Conservation (phyloP, 2,329 filamentous ascomycete genomes). For the Tolypocladium sp. region DNA sequence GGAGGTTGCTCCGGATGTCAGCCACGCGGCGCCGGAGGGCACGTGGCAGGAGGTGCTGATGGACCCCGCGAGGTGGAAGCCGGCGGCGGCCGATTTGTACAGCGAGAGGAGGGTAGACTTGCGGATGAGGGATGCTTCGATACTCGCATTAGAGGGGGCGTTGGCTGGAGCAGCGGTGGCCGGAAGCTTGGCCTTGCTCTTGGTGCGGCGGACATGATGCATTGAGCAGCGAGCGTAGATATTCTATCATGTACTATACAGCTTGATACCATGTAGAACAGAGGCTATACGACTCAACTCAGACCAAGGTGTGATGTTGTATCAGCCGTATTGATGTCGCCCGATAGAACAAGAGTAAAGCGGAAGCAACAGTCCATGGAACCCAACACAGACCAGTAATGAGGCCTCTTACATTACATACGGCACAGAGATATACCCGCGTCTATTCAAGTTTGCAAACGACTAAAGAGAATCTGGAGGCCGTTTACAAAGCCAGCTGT, state of each 20-base stretch:
- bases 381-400: neutral
- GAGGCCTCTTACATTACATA: neutral
- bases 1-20: neutral
- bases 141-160: constrained; percentile 59
- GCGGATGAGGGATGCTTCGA: constrained; percentile 60
- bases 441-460: neutral
- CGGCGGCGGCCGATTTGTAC: constrained; percentile 46
- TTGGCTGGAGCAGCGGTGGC: constrained; percentile 55
- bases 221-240: constrained; percentile 3
- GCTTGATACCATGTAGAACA: neutral
- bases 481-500: too few species aligned
- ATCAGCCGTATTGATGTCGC: neutral
- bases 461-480: neutral
- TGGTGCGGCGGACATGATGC: constrained; percentile 25
- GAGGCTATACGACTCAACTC: neutral
- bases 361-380: too few species aligned
- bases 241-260: neutral
- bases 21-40: constrained; percentile 1
- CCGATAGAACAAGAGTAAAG: too few species aligned
- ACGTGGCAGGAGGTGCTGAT: constrained; percentile 34
- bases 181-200: constrained; percentile 41
- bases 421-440: neutral
- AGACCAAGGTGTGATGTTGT: neutral
- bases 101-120: constrained; percentile 56
- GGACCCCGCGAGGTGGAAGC: constrained; percentile 36